phyloP scores from a whole-genome alignment of 495 filamentous ascomycete species.

The Patellaria atrata region DNA sequence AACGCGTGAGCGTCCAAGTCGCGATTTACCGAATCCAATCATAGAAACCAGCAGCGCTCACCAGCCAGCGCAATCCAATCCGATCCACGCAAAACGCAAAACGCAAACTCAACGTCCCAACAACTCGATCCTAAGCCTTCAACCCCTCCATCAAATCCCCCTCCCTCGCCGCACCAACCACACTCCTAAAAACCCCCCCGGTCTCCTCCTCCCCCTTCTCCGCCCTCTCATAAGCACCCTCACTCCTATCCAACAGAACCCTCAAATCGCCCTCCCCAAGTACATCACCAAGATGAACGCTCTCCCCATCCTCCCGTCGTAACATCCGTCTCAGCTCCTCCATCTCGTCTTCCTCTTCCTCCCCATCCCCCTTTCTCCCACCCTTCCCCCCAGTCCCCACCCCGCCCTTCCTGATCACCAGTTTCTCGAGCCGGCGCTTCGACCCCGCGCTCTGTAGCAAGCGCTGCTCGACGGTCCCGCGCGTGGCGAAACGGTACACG shows the following conservation, averaged over 20 bases:
- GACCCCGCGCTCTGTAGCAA: constrained; percentile 79
- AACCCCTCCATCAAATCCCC: no score
- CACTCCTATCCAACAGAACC: constrained; percentile 68
- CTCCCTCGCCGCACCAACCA: no score
- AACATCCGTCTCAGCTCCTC: constrained; percentile 46
- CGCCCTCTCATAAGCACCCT: constrained; percentile 69
- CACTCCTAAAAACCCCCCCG: no score
- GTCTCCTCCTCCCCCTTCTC: no score
- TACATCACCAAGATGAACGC: constrained; percentile 43
- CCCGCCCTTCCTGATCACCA: constrained; percentile 87
- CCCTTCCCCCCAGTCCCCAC: constrained; percentile 49
- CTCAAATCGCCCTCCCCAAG: constrained; percentile 64
- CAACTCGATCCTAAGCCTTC: no score
- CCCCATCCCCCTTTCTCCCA: constrained; percentile 29
- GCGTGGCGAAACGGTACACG: constrained; percentile 89
- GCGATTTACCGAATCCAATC: no score
- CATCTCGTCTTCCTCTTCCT: constrained; percentile 31
- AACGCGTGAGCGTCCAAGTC: no score
- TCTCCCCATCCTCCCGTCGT: constrained; percentile 42
- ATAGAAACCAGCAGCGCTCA: no score
- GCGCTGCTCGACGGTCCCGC: constrained; percentile 81
- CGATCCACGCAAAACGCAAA: no score
- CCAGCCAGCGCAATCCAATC: no score
- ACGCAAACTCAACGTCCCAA: no score
- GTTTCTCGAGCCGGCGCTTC: constrained; percentile 84